These are phyloP conservation scores for Liriodendron chinense DNA, from an alignment of 164 flowering plant genomes.

Conservation along the genomic window DNA sequence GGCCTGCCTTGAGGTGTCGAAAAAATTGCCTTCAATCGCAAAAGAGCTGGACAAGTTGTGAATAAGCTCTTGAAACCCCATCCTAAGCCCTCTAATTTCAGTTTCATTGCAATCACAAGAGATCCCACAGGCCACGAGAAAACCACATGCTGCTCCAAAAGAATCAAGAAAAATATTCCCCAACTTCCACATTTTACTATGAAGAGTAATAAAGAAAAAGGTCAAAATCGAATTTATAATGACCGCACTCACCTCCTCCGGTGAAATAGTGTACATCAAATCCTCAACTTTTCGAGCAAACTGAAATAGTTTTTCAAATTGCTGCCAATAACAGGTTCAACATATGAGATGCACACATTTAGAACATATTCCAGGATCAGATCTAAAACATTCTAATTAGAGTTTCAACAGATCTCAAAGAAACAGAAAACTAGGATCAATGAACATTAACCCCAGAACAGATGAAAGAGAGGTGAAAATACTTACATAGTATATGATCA, in stretches of 20 bases:
- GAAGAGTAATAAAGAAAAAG: not conserved
- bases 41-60: not conserved
- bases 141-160: not conserved
- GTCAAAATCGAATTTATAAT: not conserved
- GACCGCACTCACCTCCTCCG: conserved; percentile 71
- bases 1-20: no score
- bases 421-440: not conserved
- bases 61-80: not conserved
- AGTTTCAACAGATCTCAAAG: not conserved
- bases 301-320: conserved; percentile 91
- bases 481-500: conserved; percentile 79
- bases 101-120: not conserved
- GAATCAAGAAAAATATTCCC: not conserved
- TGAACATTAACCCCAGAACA: not conserved
- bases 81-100: no score
- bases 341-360: not conserved
- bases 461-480: not conserved
- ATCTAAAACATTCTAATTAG: not conserved
- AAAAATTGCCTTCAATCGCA: no score
- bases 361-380: not conserved
- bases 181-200: no score
- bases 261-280: conserved; percentile 74
- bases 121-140: not conserved
- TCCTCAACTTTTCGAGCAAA: conserved; percentile 88
- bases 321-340: conserved; percentile 44